Conservation (phyloP, 352 stramenopile genomes). For the Globisporangium uncinulatum region DNA sequence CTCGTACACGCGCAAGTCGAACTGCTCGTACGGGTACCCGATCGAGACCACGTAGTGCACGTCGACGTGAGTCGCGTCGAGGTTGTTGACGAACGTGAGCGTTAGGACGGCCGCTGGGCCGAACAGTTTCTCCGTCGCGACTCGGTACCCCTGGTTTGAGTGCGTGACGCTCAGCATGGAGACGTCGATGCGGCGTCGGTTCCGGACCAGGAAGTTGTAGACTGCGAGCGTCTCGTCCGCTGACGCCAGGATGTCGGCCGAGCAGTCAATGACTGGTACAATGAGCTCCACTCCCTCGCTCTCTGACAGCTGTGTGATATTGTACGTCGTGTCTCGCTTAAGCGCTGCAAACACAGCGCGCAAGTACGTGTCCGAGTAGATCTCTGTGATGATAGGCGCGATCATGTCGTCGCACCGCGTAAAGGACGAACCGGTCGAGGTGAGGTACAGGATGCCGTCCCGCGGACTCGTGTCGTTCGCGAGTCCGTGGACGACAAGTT, state of each 20-base stretch:
- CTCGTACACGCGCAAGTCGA: slow-evolving; percentile 20
- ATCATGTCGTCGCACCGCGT: slow-evolving; percentile 1
- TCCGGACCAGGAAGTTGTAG: slow-evolving; percentile 38
- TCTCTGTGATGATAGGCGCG: not conserved
- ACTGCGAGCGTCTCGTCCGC: slow-evolving; percentile 24
- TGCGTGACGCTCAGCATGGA: slow-evolving; percentile 24
- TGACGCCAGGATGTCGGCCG: slow-evolving; percentile 13
- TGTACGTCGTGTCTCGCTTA: slow-evolving; percentile 7
- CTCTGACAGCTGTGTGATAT: slow-evolving; percentile 5
- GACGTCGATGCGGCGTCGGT: slow-evolving; percentile 15
- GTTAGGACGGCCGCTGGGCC: slow-evolving; percentile 20
- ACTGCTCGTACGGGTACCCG: slow-evolving; percentile 26
- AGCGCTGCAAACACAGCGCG: slow-evolving; percentile 11
- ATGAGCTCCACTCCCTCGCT: slow-evolving; percentile 25
- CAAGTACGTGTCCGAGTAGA: slow-evolving; percentile 11
- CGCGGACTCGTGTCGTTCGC: slow-evolving; percentile 9
- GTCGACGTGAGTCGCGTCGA: slow-evolving; percentile 13
- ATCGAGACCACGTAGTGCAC: slow-evolving; percentile 20
- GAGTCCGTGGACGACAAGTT: slow-evolving; percentile 11
- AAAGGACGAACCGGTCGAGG: slow-evolving; percentile 2
- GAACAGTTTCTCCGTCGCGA: slow-evolving; percentile 16
- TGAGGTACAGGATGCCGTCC: slow-evolving; percentile 3
- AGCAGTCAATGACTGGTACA: slow-evolving; percentile 38
- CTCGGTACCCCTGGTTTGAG: slow-evolving; percentile 34
- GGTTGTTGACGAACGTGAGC: slow-evolving; percentile 27